Conservation (phyloP, 1,284 basidiomycete species). For the Microbotryomycetes sp. region DNA sequence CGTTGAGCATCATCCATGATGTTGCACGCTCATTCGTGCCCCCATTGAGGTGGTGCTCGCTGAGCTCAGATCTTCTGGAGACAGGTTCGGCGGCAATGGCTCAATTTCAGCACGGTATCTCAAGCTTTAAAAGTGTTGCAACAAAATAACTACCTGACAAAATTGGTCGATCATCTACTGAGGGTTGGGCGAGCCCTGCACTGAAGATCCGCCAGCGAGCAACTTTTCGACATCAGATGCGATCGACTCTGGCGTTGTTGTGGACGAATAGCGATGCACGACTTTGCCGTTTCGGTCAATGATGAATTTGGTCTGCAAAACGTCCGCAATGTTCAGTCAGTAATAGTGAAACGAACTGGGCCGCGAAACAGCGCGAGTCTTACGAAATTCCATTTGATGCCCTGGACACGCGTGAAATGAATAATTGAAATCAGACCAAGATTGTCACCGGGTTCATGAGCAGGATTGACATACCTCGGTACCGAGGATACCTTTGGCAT, state of each 20-base stretch:
- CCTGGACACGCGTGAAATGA: slow-evolving; percentile 30
- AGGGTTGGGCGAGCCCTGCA: background rate
- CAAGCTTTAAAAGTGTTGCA: no score
- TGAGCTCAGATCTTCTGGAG: no score
- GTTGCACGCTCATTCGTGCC: no score
- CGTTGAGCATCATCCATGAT: no score
- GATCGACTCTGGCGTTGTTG: slow-evolving; percentile 9
- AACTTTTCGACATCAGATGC: slow-evolving; percentile 21
- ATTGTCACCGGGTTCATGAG: no score
- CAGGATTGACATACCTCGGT: no score
- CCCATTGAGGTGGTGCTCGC: no score
- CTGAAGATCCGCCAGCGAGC: slow-evolving; percentile 5
- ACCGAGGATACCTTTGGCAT: slow-evolving; percentile 34
- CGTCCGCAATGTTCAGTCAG: background rate
- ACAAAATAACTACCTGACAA: no score
- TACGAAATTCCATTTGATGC: slow-evolving; percentile 46
- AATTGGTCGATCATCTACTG: no score
- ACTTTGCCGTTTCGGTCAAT: slow-evolving; percentile 43
- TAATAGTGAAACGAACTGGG: background rate
- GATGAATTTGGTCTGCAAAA: slow-evolving; percentile 38
- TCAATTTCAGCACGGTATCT: no score
- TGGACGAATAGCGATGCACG: slow-evolving; percentile 42
- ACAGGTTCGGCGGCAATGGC: no score
- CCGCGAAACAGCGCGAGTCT: slow-evolving; percentile 18
- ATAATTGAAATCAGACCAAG: background rate